A percentile compares a stretch with the other conserved stretches of the same genome.
These are phyloP conservation scores for Brassica balearica DNA, from an alignment of 441 rosid species.

Conservation along the genomic window DNA sequence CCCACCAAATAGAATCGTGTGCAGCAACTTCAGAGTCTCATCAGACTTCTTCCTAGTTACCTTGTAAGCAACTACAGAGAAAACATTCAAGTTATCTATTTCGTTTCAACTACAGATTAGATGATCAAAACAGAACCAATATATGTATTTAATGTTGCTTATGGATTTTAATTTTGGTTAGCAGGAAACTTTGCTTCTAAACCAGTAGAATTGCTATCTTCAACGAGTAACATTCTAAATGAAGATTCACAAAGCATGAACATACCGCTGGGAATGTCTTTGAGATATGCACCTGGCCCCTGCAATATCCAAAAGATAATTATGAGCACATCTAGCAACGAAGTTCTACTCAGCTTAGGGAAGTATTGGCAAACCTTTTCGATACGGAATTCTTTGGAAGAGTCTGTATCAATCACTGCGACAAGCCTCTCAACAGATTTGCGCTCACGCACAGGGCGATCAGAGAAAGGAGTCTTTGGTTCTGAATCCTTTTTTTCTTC, in stretches of 20 bases:
- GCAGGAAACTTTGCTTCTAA: constrained; percentile 23
- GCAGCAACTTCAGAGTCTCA: constrained; percentile 83
- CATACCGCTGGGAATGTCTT: constrained; percentile 96
- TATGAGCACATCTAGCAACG: constrained; percentile 18
- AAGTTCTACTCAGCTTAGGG: constrained; percentile 22
- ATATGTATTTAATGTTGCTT: background rate
- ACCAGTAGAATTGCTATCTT: background rate
- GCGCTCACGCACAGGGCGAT: constrained; percentile 95
- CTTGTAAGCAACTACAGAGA: constrained; percentile 78
- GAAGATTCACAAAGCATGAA: constrained; percentile 10
- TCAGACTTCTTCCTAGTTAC: constrained; percentile 78
- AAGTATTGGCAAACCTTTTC: constrained; percentile 65
- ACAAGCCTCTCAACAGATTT: constrained; percentile 97
- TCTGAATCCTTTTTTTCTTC: constrained; percentile 60
- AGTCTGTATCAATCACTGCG: constrained; percentile 75
- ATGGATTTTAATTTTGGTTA: background rate
- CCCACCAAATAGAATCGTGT: constrained; percentile 78
- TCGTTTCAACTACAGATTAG: constrained; percentile 20
- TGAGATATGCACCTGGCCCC: constrained; percentile 88
- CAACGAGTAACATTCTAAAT: background rate
- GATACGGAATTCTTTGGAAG: constrained; percentile 73
- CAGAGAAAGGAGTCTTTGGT: constrained; percentile 72
- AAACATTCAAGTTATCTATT: constrained; percentile 23
- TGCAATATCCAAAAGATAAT: constrained; percentile 54
- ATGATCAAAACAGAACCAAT: constrained; percentile 13